A percentile compares a stretch with the other conserved stretches of the same genome.
These are phyloP conservation scores for Aspergillus sp. DNA, from an alignment of 2,329 filamentous ascomycete genomes.

Conservation along the genomic window DNA sequence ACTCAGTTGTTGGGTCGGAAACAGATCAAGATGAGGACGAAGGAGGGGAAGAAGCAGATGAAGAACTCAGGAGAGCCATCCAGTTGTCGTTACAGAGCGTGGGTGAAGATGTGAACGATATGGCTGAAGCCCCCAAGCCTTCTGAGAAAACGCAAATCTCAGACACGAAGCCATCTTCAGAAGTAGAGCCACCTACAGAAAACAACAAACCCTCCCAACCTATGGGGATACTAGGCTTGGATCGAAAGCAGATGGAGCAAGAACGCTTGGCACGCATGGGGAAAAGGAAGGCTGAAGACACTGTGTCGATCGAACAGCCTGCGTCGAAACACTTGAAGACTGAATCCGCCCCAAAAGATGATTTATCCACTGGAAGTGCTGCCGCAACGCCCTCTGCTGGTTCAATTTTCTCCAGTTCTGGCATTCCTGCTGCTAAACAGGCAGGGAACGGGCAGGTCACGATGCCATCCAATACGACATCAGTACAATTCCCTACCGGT, in stretches of 20 bases:
- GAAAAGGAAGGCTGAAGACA: conserved; percentile 50
- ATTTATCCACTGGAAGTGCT: background rate
- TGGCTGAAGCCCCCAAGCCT: background rate
- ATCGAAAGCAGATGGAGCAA: conserved; percentile 80
- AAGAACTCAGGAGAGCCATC: conserved; percentile 32
- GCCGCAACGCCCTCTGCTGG: background rate
- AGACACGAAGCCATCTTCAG: background rate
- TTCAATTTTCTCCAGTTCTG: background rate
- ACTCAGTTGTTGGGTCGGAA: conserved; percentile 21
- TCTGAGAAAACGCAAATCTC: background rate
- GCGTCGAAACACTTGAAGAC: conserved; percentile 19
- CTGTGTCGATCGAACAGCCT: conserved; percentile 22
- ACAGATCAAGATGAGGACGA: conserved; percentile 10
- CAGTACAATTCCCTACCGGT: conserved; percentile 53
- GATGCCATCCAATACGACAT: conserved; percentile 13
- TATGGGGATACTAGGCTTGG: conserved; percentile 50
- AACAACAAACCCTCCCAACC: background rate
- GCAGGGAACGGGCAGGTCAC: background rate
- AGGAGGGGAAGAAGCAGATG: conserved; percentile 19
- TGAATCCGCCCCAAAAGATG: conserved; percentile 2
- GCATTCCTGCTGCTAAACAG: background rate
- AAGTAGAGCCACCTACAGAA: background rate
- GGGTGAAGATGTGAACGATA: conserved; percentile 6
- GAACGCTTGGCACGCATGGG: conserved; percentile 68
- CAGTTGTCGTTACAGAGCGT: conserved; percentile 26